Percentiles rank a stretch among this genome's conserved stretches.
Evolutionary conservation across 1,284 basidiomycete species (phyloP).

Genomic region (Volvariella volvacea): DNA sequence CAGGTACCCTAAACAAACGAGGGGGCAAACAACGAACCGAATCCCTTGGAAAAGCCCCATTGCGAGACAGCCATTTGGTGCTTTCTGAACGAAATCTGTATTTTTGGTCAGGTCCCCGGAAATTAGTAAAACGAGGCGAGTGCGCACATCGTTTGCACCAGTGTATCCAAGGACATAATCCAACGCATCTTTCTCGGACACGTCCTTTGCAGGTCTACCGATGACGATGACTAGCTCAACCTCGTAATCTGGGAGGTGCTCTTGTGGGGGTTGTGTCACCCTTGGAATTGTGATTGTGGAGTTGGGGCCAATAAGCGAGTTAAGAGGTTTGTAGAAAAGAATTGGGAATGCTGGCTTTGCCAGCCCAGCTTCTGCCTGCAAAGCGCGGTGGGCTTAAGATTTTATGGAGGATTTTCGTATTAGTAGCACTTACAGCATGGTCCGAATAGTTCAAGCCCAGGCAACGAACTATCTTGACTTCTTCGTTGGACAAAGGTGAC

Average conservation of each 20-base stretch:
- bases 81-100: conserved; percentile 70
- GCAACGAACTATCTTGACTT: conserved; percentile 68
- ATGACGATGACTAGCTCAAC: conserved; percentile 85
- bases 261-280: conserved; percentile 62
- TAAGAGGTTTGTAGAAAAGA: conserved; percentile 76
- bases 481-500: conserved; percentile 57
- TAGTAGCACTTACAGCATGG: conserved; percentile 58
- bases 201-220: conserved; percentile 73
- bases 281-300: conserved; percentile 63
- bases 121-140: background rate
- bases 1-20: background rate
- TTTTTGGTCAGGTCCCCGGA: background rate
- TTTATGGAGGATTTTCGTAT: too few relatives aligned
- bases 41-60: conserved; percentile 83
- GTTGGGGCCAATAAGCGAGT: conserved; percentile 65
- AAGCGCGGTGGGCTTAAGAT: background rate
- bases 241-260: conserved; percentile 81
- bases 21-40: conserved; percentile 41
- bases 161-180: conserved; percentile 82
- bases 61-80: conserved; percentile 72
- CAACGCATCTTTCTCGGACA: conserved; percentile 68
- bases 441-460: conserved; percentile 78
- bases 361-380: conserved; percentile 60
- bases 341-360: conserved; percentile 60
- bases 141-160: conserved; percentile 67